A percentile compares a stretch with the other conserved stretches of the same genome.
Evolutionary conservation across 805 yeast genomes (phyloP).

Genomic region (Ogataea pilisensis): DNA sequence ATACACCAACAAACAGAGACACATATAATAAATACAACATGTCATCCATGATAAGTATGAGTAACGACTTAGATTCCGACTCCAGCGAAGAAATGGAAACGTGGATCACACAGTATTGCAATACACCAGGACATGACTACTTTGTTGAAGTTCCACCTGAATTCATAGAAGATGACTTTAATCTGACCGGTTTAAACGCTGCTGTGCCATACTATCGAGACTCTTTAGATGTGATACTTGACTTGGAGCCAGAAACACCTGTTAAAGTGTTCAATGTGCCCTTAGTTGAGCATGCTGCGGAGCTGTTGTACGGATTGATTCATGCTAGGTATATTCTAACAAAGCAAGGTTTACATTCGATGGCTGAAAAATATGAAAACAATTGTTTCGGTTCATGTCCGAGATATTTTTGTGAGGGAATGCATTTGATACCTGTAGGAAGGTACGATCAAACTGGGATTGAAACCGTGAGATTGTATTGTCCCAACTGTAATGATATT

Average conservation of each 20-base stretch:
- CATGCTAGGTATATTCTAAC: conserved; percentile 90
- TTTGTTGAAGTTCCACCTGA: conserved; percentile 90
- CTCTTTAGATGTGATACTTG: conserved; percentile 86
- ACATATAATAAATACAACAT: too few species aligned
- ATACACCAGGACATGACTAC: conserved; percentile 79
- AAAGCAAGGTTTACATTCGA: conserved; percentile 81
- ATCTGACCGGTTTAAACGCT: conserved; percentile 80
- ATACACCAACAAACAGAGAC: too few species aligned
- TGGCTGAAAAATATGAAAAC: conserved; percentile 91
- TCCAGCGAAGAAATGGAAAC: conserved; percentile 55
- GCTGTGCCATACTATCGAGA: conserved; percentile 89
- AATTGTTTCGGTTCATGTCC: conserved; percentile 92
- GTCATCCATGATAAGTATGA: conserved; percentile 18
- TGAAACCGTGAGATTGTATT: conserved; percentile 86
- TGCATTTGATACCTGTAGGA: conserved; percentile 89
- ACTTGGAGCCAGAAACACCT: conserved; percentile 64
- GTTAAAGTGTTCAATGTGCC: conserved; percentile 66
- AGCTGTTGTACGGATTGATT: conserved; percentile 85
- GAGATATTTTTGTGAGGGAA: conserved; percentile 81
- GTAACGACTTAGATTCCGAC: conserved; percentile 25
- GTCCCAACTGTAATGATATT: conserved; percentile 92
- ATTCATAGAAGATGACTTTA: conserved; percentile 95
- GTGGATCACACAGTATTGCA: conserved; percentile 81
- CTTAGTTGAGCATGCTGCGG: conserved; percentile 84
- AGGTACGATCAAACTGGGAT: conserved; percentile 85